A percentile compares a stretch with the other conserved stretches of the same genome.
Evolutionary conservation across 495 filamentous ascomycete genomes (phyloP).

Genomic region (Aspergillus ostianus): DNA sequence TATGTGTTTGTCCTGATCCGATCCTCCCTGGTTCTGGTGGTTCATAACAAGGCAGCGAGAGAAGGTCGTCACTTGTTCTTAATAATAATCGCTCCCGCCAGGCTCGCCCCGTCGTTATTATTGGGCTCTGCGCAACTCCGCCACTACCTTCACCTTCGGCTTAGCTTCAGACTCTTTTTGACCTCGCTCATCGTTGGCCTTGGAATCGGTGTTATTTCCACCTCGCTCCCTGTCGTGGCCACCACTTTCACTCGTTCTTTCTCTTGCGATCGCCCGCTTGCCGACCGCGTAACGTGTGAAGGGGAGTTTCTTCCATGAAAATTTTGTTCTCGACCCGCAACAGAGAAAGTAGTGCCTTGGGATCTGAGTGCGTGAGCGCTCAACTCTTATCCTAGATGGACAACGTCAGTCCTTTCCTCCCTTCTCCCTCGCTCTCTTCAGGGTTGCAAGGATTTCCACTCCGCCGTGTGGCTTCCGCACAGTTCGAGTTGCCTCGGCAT

Average conservation of each 20-base stretch:
- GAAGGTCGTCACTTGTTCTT: not conserved
- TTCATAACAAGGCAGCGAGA: too few relatives aligned
- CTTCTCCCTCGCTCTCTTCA: not conserved
- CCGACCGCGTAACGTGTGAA: not conserved
- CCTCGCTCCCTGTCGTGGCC: not conserved
- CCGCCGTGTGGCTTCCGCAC: constrained; percentile 21
- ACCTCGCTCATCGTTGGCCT: not conserved
- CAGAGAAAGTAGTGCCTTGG: constrained; percentile 22
- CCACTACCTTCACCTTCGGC: constrained; percentile 25
- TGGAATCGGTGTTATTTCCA: not conserved
- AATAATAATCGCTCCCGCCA: constrained; percentile 25
- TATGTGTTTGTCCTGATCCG: too few relatives aligned
- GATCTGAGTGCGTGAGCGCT: constrained; percentile 32
- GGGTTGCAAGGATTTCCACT: constrained; percentile 25
- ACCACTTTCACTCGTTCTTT: constrained; percentile 12
- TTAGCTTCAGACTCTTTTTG: constrained; percentile 16
- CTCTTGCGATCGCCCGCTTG: not conserved
- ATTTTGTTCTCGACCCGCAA: not conserved
- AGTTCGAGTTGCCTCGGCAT: not conserved
- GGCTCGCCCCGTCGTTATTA: constrained; percentile 15
- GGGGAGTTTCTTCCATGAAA: too few relatives aligned
- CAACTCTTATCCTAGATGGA: constrained; percentile 42
- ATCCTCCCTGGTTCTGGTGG: too few relatives aligned
- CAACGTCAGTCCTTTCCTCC: constrained; percentile 36
- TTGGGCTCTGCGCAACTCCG: constrained; percentile 28